phyloP scores from a whole-genome alignment of 1,284 basidiomycete genomes.

The Gomphus bonarii region DNA sequence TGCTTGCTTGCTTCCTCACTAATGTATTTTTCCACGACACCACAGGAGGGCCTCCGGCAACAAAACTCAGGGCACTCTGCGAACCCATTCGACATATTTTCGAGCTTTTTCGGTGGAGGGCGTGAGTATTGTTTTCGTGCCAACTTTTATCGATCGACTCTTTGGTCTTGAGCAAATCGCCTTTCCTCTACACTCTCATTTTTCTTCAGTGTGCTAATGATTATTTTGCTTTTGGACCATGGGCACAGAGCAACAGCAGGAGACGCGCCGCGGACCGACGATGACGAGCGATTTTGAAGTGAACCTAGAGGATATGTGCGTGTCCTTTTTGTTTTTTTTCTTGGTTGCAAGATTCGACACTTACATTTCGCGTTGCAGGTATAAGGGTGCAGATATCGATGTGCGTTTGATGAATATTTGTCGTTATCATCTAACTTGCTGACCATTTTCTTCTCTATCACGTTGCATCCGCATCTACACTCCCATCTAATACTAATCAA shows the following conservation, averaged over 20 bases:
- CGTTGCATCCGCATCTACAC: no score
- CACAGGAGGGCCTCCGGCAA: constrained; percentile 78
- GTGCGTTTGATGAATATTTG: constrained; percentile 31
- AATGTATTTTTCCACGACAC: no score
- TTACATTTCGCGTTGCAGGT: no score
- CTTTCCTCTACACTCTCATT: no score
- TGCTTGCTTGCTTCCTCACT: no score
- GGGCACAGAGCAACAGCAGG: constrained; percentile 34
- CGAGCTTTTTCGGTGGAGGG: constrained; percentile 75
- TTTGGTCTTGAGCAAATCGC: no score
- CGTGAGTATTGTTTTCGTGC: constrained; percentile 29
- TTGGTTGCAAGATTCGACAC: no score
- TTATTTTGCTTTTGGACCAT: background rate
- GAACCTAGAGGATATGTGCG: constrained; percentile 71
- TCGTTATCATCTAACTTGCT: background rate
- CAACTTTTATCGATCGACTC: constrained; percentile 18
- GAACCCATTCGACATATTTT: constrained; percentile 92
- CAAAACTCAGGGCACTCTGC: constrained; percentile 55
- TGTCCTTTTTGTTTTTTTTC: no score
- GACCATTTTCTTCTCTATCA: background rate
- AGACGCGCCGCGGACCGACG: constrained; percentile 73
- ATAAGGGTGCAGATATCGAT: constrained; percentile 74
- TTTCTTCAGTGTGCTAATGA: no score
- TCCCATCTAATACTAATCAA: no score
- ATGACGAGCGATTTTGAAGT: constrained; percentile 85